Percentiles rank a stretch among this genome's conserved stretches.
Evolutionary conservation across 768 basidiomycete genomes (phyloP).

Genomic region (Chalciporus chontae): DNA sequence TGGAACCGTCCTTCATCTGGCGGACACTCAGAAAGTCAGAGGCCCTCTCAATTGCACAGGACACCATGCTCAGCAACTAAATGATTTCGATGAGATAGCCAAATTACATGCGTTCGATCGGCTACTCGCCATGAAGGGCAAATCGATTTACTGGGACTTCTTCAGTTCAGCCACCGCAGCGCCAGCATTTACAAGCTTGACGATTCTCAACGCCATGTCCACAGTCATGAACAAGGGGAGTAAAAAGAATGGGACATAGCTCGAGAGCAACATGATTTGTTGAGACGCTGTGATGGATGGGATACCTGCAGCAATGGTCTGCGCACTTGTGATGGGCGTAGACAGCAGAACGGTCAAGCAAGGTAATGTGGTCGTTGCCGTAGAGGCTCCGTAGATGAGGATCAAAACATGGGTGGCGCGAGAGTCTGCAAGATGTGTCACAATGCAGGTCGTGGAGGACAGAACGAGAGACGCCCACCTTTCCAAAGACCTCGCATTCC

Average conservation of each 20-base stretch:
- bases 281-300: slow-evolving; percentile 49
- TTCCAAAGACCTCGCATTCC: slow-evolving; percentile 58
- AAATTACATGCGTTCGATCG: not conserved
- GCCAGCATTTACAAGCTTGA: slow-evolving; percentile 29
- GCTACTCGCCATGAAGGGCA: not conserved
- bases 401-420: slow-evolving; percentile 58
- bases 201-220: slow-evolving; percentile 58
- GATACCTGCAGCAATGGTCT: slow-evolving; percentile 28
- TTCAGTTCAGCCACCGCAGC: slow-evolving; percentile 11
- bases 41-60: not conserved
- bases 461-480: slow-evolving; percentile 32
- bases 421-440: slow-evolving; percentile 37
- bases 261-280: slow-evolving; percentile 52
- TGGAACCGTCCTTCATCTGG: not conserved
- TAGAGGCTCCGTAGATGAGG: slow-evolving; percentile 72
- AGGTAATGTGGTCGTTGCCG: slow-evolving; percentile 73
- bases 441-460: not conserved
- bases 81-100: not conserved
- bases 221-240: slow-evolving; percentile 67
- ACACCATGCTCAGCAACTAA: not conserved
- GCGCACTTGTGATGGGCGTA: slow-evolving; percentile 40
- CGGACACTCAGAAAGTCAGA: not conserved
- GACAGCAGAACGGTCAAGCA: slow-evolving; percentile 61
- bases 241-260: slow-evolving; percentile 75
- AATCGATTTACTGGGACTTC: slow-evolving; percentile 14